Base-by-base conservation (phyloP, 345 rosid species). In the Linum trigynum region DNA sequence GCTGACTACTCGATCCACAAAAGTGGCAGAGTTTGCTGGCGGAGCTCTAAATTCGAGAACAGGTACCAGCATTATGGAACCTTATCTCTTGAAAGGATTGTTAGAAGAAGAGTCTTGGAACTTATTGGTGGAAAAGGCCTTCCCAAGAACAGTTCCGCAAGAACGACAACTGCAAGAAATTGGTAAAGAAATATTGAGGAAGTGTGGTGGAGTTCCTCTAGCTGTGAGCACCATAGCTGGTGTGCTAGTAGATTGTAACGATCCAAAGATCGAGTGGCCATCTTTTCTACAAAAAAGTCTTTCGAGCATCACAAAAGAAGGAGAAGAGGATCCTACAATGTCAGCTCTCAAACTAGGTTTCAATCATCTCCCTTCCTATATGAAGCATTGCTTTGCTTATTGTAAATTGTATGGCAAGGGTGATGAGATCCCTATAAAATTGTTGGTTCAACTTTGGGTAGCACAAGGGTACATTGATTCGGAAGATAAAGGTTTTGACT, bases 1-100 rank as follows among this genome's bases (percentile, higher is more conserved):
- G 55, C 69, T 71, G 10, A 71, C 74, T 14, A 71, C 69, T n/a
- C 65, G 74, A 39, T 65, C 55, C 37, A 42, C 23, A 14, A 55
- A 48, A 43, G 74, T 65, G 7, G 65, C 74, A 11, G 5, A 50
- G 4, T 39, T 65, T 65, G 57, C 61, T 36, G 60, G 32, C 32
- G 32, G 32, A 23, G 32, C 32, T 23, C 32, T 23, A 23, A 23
- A 23, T 0, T 23, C 32, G 32, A 23, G 32, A 23, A 23, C 32
- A 23, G 1, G 32, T 23, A 23, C 50, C 1, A 11, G 2, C 14
- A 59, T 55, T 2, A n/a, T 53, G 2, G 62, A 4, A 2, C 38
- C 69, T 51, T 35, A 65, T 37, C 7, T 4, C 51, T 41, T 71
- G 38, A 56, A 65, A 40, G 39, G 23, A 48, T 63, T 71, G 6